Evolutionary conservation across 768 basidiomycete species (phyloP).

Genomic region (Arthromyces matolae): DNA sequence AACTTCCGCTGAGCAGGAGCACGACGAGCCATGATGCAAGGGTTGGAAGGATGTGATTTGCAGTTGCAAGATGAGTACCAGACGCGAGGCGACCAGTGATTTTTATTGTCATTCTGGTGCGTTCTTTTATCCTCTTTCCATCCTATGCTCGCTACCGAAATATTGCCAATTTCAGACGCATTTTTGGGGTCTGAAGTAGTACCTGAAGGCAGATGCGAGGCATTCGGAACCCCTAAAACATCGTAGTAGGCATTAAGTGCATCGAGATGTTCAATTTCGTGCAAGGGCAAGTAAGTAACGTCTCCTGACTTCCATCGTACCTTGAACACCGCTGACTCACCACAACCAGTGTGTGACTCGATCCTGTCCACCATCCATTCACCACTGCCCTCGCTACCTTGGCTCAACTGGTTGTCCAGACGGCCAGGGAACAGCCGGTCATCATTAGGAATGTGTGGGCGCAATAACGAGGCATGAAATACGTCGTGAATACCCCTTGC

Average conservation of each 20-base stretch:
- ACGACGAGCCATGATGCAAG: no score
- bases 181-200: background rate
- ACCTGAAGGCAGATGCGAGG: background rate
- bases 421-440: conserved; percentile 21
- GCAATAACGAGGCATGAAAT: no score
- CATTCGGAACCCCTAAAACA: background rate
- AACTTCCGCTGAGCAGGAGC: no score
- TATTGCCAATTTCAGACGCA: no score
- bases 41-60: no score
- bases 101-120: no score
- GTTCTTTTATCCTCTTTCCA: no score
- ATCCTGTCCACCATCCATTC: background rate
- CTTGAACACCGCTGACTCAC: background rate
- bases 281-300: background rate
- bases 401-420: background rate
- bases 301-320: background rate
- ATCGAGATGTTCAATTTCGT: background rate
- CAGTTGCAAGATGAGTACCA: no score
- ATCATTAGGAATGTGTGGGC: conserved; percentile 25
- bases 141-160: no score
- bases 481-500: no score
- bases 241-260: background rate
- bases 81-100: no score
- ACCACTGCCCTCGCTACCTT: background rate
- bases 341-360: background rate